Evolutionary conservation across 768 basidiomycete species (phyloP).

Genomic region (Pholiota conissans): DNA sequence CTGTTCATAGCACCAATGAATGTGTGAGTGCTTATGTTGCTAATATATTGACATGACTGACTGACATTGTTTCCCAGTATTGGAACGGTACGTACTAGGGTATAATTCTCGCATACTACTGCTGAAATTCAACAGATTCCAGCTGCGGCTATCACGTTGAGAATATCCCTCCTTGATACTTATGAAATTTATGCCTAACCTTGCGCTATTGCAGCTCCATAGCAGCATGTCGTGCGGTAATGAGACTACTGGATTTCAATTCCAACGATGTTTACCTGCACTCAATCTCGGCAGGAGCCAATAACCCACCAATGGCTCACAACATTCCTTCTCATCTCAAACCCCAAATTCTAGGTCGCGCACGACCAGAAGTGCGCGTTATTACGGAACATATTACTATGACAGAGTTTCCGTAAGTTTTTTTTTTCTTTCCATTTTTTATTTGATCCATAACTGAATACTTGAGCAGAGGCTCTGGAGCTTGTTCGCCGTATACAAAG

Average conservation of each 20-base stretch:
- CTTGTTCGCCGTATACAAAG: constrained; percentile 24
- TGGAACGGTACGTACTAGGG: constrained; percentile 41
- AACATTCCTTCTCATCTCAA: constrained; percentile 25
- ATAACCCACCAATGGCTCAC: constrained; percentile 27
- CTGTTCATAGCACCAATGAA: constrained; percentile 53
- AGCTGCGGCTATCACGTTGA: constrained; percentile 64
- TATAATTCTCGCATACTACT: not conserved
- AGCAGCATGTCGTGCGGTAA: constrained; percentile 69
- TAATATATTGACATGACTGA: constrained; percentile 2
- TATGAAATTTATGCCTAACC: not conserved
- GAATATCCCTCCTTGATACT: not conserved
- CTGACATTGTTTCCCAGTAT: constrained; percentile 34
- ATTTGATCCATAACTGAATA: not conserved
- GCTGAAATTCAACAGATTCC: constrained; percentile 43
- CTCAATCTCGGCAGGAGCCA: constrained; percentile 37
- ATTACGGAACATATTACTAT: constrained; percentile 63
- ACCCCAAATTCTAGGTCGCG: constrained; percentile 26
- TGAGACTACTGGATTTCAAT: constrained; percentile 60
- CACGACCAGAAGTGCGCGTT: constrained; percentile 52
- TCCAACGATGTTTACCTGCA: constrained; percentile 45
- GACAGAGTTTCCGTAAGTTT: constrained; percentile 54
- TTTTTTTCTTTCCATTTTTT: too few relatives aligned
- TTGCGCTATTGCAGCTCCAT: constrained; percentile 40
- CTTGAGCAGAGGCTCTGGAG: constrained; percentile 14
- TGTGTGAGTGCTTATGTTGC: constrained; percentile 41